Conservation (phyloP, 257 asterid genomes). For the Euphrasia confusa region DNA sequence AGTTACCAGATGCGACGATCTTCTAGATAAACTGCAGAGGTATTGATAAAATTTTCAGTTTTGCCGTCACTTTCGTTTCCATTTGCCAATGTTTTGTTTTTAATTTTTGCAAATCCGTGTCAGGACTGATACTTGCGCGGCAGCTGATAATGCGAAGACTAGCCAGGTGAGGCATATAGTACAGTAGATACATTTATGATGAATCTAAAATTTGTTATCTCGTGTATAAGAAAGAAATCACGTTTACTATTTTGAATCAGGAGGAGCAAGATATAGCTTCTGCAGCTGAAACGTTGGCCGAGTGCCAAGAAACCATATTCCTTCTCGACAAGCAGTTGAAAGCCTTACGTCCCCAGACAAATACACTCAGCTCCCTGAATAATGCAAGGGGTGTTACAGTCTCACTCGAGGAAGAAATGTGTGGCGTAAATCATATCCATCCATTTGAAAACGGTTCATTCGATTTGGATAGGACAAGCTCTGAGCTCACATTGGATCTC, state of each 20-base stretch:
- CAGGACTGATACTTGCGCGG: conserved; percentile 33
- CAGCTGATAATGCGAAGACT: conserved; percentile 29
- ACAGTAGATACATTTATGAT: too few relatives aligned
- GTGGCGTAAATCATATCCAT: conserved; percentile 33
- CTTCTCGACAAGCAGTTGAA: conserved; percentile 89
- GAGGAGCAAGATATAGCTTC: conserved; percentile 69
- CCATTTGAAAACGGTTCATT: conserved; percentile 35
- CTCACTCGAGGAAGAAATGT: conserved; percentile 39
- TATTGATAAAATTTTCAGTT: conserved; percentile 20
- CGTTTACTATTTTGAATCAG: conserved; percentile 32
- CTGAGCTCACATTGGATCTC: conserved; percentile 51
- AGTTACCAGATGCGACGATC: conserved; percentile 61
- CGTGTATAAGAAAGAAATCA: background rate
- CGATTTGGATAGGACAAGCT: conserved; percentile 37
- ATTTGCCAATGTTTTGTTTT: background rate
- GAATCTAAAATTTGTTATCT: too few relatives aligned
- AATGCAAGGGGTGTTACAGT: conserved; percentile 37
- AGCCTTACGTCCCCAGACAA: conserved; percentile 71
- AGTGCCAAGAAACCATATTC: conserved; percentile 88
- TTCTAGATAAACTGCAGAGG: conserved; percentile 73
- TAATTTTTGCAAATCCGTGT: background rate
- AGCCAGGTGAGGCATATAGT: conserved; percentile 33
- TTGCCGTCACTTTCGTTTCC: background rate
- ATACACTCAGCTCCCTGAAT: conserved; percentile 26
- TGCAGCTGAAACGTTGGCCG: conserved; percentile 86